Percentiles rank a stretch among this genome's conserved stretches.
Conservation (phyloP, 805 yeast genomes). For the Metschnikowia lachancei region DNA sequence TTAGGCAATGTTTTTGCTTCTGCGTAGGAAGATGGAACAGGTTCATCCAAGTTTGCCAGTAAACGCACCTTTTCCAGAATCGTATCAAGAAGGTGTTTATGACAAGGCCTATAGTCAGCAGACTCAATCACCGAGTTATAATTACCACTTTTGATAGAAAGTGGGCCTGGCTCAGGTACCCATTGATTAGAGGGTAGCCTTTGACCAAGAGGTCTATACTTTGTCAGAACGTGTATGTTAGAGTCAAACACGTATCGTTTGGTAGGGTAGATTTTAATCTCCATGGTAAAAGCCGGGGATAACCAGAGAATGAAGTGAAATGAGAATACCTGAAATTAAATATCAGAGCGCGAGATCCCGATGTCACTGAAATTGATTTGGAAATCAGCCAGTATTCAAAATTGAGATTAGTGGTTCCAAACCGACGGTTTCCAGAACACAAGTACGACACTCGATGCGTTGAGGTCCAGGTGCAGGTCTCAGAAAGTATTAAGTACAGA, state of each 20-base stretch:
- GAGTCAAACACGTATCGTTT: constrained; percentile 3
- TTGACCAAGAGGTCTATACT: neutral
- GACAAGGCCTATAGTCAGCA: neutral
- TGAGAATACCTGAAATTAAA: too few species aligned
- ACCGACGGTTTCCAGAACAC: too few species aligned
- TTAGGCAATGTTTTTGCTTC: neutral
- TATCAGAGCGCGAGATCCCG: too few species aligned
- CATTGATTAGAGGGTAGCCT: neutral
- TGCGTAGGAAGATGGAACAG: neutral
- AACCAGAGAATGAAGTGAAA: too few species aligned
- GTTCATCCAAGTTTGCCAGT: neutral
- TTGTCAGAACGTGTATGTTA: neutral
- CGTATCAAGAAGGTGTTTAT: neutral
- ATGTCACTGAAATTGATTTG: too few species aligned
- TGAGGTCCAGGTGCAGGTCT: too few species aligned
- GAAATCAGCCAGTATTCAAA: too few species aligned
- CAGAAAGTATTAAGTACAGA: too few species aligned
- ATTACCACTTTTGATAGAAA: neutral
- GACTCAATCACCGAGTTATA: neutral
- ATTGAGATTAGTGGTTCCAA: too few species aligned
- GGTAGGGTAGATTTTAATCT: constrained; percentile 1
- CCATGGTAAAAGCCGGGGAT: neutral
- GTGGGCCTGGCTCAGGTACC: neutral
- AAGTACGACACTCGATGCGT: too few species aligned
- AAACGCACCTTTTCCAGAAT: neutral